Base-by-base conservation (phyloP, 495 filamentous ascomycete genomes). In the Wilcoxina mikolae region DNA sequence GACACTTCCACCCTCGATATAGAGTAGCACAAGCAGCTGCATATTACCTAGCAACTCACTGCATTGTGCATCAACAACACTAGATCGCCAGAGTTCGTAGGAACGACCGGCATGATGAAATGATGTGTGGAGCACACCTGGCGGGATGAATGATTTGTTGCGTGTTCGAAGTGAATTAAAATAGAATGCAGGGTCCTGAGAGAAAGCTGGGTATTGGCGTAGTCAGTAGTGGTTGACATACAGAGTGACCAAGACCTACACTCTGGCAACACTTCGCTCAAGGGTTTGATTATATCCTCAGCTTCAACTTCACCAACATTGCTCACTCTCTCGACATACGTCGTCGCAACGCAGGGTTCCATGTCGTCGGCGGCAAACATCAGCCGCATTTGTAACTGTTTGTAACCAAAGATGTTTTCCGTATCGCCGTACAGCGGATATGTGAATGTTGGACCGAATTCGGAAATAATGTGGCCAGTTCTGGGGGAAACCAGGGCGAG, bases 361-460 rank as follows among this genome's bases (percentile, higher is more conserved):
- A 95, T 75, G 59, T 94, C 81, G 63, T 84, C 83, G 26, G 85
- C 84, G 56, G 85, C 79, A 65, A 88, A 94, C 31, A 75, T 76
- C 44, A 99, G 66, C 38, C 81, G 74, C 57, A 96, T 79, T 45
- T 79, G 76, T 52, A 95, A 72, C 25, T 77, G 76, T 58, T 84
- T 79, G 69, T 96, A 94, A 22, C 91, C 91, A 58, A 95, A 90
- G 48, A 99, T 90, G 15, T 71, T 73, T 70, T 99, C 87, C 0
- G 86, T 81, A 15, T 95, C 82, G 62, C 87, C 90, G 62, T 95
- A 96, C 53, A 99, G 84, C 0, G 83, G 71, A 67, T 95, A 95
- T 18, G 88, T 95, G 68, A 90, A 91, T 60, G 76, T 76, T 1
- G 91, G 91, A 54, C 85, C 75, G 69, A 96, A 95, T 51, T 73